A percentile compares a stretch with the other conserved stretches of the same genome.
Conservation (phyloP, 225 moss, liverwort and hornwort species). For the Sphagnum contortum region DNA sequence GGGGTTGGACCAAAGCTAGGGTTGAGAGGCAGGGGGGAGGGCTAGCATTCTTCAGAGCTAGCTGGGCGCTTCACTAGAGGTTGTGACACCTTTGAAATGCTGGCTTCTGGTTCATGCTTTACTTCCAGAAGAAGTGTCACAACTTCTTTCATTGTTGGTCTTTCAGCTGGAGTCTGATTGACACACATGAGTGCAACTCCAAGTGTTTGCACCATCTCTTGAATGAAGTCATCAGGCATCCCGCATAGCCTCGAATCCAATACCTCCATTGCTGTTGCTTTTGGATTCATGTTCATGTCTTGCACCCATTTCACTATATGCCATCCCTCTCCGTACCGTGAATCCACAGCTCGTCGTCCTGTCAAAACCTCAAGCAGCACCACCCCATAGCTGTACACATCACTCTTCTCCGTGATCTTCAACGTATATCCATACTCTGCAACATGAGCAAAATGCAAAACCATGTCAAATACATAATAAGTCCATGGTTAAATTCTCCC, state of each 20-base stretch:
- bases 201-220: constrained; percentile 43
- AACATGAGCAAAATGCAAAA: constrained; percentile 28
- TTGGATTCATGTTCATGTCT: constrained; percentile 19
- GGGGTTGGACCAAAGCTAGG: no score
- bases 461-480: no score
- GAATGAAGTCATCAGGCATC: constrained; percentile 34
- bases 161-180: constrained; percentile 32
- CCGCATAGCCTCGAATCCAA: constrained; percentile 30
- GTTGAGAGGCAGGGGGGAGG: no score
- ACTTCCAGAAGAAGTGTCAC: constrained; percentile 40
- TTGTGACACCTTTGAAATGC: not conserved
- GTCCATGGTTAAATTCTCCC: not conserved
- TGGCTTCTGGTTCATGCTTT: constrained; percentile 6
- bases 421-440: not conserved
- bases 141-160: constrained; percentile 54
- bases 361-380: constrained; percentile 56
- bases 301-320: constrained; percentile 55
- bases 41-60: not conserved
- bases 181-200: constrained; percentile 45
- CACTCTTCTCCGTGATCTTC: constrained; percentile 66
- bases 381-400: constrained; percentile 68
- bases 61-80: not conserved
- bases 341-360: constrained; percentile 37
- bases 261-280: constrained; percentile 21
- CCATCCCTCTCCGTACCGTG: constrained; percentile 39